Percentiles rank a stretch among this genome's conserved stretches.
Conservation (phyloP, 2,329 filamentous ascomycete species). For the Colletotrichum agaves region DNA sequence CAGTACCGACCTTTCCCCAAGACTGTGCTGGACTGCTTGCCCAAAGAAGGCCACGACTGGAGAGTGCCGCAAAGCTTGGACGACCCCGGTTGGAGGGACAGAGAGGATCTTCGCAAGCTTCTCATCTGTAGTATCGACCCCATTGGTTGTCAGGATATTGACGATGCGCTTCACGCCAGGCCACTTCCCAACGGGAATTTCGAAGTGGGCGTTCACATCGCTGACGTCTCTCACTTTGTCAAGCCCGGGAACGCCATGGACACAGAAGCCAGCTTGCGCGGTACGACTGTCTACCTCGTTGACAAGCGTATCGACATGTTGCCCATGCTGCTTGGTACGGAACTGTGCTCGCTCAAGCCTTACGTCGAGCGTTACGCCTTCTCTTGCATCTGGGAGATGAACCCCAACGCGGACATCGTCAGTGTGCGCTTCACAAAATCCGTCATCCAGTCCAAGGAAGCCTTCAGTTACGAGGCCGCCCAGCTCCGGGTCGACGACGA, state of each 20-base stretch:
- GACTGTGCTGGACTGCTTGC: constrained; percentile 92
- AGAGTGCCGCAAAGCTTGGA: constrained; percentile 83
- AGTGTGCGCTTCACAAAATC: constrained; percentile 94
- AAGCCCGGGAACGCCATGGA: constrained; percentile 98
- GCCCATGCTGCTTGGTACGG: constrained; percentile 93
- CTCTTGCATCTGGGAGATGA: constrained; percentile 89
- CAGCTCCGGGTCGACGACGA: constrained; percentile 92
- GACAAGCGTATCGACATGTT: constrained; percentile 99
- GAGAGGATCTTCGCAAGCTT: constrained; percentile 84
- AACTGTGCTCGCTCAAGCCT: constrained; percentile 95
- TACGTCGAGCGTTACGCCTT: constrained; percentile 96
- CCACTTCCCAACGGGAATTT: constrained; percentile 90
- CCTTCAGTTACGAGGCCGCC: constrained; percentile 97
- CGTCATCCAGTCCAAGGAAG: constrained; percentile 94
- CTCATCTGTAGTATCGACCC: constrained; percentile 98
- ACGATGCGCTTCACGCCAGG: constrained; percentile 92
- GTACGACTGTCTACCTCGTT: constrained; percentile 96
- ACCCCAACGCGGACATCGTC: constrained; percentile 85
- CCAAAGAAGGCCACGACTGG: constrained; percentile 92
- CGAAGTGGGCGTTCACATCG: constrained; percentile 97
- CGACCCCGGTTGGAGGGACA: constrained; percentile 87
- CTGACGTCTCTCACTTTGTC: constrained; percentile 99
- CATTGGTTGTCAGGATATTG: constrained; percentile 95
- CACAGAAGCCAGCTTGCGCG: constrained; percentile 89
- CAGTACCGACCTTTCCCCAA: constrained; percentile 98